Evolutionary conservation across 345 rosid species (phyloP), one percentile per base, ranked within the genome.

Genomic region (Eucalyptus cloeziana): DNA sequence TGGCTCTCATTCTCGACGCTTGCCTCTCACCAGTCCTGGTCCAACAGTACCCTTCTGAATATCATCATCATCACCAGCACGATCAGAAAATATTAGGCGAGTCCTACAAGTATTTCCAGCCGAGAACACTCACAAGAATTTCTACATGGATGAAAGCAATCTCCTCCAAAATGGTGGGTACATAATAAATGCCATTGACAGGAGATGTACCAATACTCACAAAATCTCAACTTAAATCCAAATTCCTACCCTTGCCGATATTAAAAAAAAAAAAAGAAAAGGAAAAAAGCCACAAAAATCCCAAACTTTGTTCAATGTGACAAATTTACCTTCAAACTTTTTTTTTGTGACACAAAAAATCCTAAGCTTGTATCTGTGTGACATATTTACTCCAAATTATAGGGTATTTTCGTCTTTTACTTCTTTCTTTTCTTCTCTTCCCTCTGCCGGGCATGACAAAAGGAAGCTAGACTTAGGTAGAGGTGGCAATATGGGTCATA

Each of bases 41-140:
- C 91, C 91, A 89, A 43, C 89, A 89, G 85, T 85, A 87, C 22
- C 88, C 91, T 87, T 89, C 91, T 89, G 40, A 79, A 21, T 5
- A 71, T n/a, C 16, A 2, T 27, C 69, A 60, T 27, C 16, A 56
- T 60, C 69, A 60, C 31, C 62, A 56, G 12, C 30, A 60, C 27
- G 27, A 3, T 60, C 69, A 25, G 69, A 60, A 60, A 13, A 60
- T 25, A 0, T 60, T 60, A 25, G 69, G 69, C 69, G 15, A 60
- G 69, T 60, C 69, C 31, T 60, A 3, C 62, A 27, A 60, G 69
- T 30, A 60, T 60, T 25, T 60, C 31, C 69, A 52, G 58, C 58
- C 58, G 58, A 52, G 10, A 1, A 52, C 58, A 7, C 58, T 52
- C 58, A 7, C 58, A 52, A 52, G 58, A 52, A 22, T 52, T 52